Base-by-base conservation (phyloP, 1,139 yeast genomes). In the Yamadazyma triangularis region DNA sequence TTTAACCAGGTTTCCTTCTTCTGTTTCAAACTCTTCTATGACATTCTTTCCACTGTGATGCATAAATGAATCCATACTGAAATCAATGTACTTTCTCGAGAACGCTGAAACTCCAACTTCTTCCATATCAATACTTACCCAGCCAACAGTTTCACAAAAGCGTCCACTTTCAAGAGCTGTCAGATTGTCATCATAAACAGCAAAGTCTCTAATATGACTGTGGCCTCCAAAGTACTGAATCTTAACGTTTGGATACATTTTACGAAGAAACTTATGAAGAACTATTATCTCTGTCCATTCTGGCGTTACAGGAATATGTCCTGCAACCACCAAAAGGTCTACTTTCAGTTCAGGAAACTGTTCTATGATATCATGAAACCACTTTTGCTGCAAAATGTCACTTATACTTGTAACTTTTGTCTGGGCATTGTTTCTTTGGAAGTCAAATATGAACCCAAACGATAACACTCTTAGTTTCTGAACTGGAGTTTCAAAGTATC, bases 201-300 rank as follows among this genome's bases (percentile, higher is more conserved):
- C 70, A 53, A 81, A 89, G 56, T 91, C 97, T 40, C 98, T 68
- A 23, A 91, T 78, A 53, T 91, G 98, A 25, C 94, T 79, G 56
- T 91, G 98, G 1, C 97, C 98, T 1, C 97, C 97, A 53, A 91
- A 80, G 50, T 84, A 84, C 48, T 87, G 95, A 30, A 91, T 84
- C 1, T 79, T 67, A 0, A 73, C 70, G 16, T 65, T 49, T 2
- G 94, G 89, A 47, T 73, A 81, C 23, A 55, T 64, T 14, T 52
- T 39, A 33, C 97, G 70, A 25, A 91, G 57, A 8, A 56, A 60
- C 0, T 50, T 25, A 45, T 83, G 87, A 23, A 83, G 54, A 2
- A 53, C 44, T 30, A 64, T 60, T 44, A 81, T 60, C 45, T 85
- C 95, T 3, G 60, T 52, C 75, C 80, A 73, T 13, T 49, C 41